Evolutionary conservation across 2,329 filamentous ascomycete genomes (phyloP).

Genomic region (Fonsecaea erecta): DNA sequence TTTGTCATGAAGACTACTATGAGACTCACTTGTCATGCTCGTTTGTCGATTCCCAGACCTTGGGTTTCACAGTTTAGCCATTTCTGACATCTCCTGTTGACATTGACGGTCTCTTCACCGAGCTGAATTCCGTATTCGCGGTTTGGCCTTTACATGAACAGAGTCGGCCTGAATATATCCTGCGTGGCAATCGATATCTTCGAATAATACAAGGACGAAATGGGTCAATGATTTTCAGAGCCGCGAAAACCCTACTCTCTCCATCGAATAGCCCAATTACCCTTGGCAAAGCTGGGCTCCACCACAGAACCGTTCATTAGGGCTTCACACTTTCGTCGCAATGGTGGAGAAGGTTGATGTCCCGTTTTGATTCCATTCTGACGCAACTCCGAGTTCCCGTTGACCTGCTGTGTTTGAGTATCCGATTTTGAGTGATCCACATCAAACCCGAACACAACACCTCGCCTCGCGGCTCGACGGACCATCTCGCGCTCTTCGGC

Average conservation of each 20-base stretch:
- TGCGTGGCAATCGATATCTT: no score
- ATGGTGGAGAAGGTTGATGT: not conserved
- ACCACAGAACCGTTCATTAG: conserved; percentile 64
- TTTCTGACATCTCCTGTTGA: no score
- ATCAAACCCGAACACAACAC: conserved; percentile 30
- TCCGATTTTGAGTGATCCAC: conserved; percentile 4
- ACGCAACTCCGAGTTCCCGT: not conserved
- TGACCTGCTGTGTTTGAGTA: not conserved
- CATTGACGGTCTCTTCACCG: no score
- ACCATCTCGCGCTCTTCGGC: conserved; percentile 35
- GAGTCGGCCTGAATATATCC: no score
- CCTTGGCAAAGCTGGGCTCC: conserved; percentile 65
- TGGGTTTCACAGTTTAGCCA: no score
- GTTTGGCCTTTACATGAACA: no score
- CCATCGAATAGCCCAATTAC: conserved; percentile 58
- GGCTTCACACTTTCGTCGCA: conserved; percentile 59
- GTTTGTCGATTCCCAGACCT: no score
- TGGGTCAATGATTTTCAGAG: not conserved
- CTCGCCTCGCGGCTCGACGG: conserved; percentile 31
- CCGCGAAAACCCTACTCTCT: conserved; percentile 2
- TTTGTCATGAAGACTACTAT: no score
- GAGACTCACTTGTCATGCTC: no score
- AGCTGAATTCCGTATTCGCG: no score
- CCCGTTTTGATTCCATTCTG: not conserved
- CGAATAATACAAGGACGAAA: not conserved